A percentile compares a stretch with the other conserved stretches of the same genome.
Conservation (phyloP, 1,284 basidiomycete species). For the Papiliotrema flavescens region DNA sequence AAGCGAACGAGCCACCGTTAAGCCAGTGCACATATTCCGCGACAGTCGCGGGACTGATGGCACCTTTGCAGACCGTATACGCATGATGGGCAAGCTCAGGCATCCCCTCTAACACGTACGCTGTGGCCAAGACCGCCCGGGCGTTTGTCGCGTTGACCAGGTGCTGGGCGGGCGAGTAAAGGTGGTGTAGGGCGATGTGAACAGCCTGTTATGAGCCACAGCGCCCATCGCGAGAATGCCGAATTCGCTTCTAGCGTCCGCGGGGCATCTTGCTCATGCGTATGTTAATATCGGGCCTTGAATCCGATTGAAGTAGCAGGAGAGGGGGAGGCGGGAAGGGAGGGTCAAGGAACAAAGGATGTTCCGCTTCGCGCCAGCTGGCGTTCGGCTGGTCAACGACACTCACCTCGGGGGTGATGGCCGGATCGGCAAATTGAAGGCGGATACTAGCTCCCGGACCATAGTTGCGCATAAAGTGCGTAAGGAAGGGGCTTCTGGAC, state of each 20-base stretch:
- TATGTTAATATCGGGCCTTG: too few relatives aligned
- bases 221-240: not conserved
- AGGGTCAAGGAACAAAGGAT: too few relatives aligned
- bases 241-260: too few relatives aligned
- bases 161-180: slow-evolving; percentile 36
- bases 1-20: slow-evolving; percentile 3
- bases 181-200: slow-evolving; percentile 41
- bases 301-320: too few relatives aligned
- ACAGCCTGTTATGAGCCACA: slow-evolving; percentile 28
- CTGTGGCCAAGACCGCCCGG: slow-evolving; percentile 73
- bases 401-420: slow-evolving; percentile 74
- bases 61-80: slow-evolving; percentile 69
- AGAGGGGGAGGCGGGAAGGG: too few relatives aligned
- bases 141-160: slow-evolving; percentile 68
- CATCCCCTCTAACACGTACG: slow-evolving; percentile 76
- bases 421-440: slow-evolving; percentile 69
- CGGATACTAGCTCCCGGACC: slow-evolving; percentile 67
- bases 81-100: slow-evolving; percentile 72
- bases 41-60: slow-evolving; percentile 68
- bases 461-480: slow-evolving; percentile 64
- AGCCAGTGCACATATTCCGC: slow-evolving; percentile 71
- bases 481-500: slow-evolving; percentile 77
- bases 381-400: not conserved
- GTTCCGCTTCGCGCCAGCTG: too few relatives aligned
- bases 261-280: too few relatives aligned